phyloP scores from a whole-genome alignment of 768 basidiomycete species.

The Amanita subjunquillea region DNA sequence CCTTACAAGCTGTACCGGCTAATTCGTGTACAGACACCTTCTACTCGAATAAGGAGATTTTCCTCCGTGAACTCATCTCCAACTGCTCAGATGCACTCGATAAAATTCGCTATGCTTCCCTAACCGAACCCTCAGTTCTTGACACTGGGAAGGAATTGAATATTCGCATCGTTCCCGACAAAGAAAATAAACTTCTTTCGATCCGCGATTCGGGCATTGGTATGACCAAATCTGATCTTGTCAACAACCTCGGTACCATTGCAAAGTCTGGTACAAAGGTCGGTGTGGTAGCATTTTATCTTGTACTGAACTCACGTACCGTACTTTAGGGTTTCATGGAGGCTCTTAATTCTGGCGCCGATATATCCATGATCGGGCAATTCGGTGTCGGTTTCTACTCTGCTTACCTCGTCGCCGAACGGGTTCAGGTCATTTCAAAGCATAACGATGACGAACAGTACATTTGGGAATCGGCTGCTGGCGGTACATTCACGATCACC shows the following conservation, averaged over 20 bases:
- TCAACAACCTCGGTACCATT: slow-evolving; percentile 97
- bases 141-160: slow-evolving; percentile 87
- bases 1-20: slow-evolving; percentile 3
- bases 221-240: slow-evolving; percentile 99
- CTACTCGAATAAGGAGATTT: slow-evolving; percentile 99
- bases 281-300: slow-evolving; percentile 3
- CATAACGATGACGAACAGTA: slow-evolving; percentile 99
- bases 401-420: slow-evolving; percentile 97
- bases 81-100: slow-evolving; percentile 98
- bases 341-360: slow-evolving; percentile 82
- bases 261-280: slow-evolving; percentile 94
- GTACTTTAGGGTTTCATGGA: slow-evolving; percentile 96
- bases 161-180: slow-evolving; percentile 93
- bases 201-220: slow-evolving; percentile 96
- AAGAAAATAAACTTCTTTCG: slow-evolving; percentile 85
- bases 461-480: slow-evolving; percentile 99
- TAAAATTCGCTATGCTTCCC: slow-evolving; percentile 95
- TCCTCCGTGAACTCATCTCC: slow-evolving; percentile 97
- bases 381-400: slow-evolving; percentile 99
- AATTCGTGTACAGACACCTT: slow-evolving; percentile 69
- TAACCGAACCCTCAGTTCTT: slow-evolving; percentile 87
- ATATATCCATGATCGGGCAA: slow-evolving; percentile 96
- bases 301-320: slow-evolving; percentile 1
- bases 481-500: slow-evolving; percentile 99
- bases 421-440: slow-evolving; percentile 97